phyloP scores from a whole-genome alignment of 139 green algal genomes.

The Volvox reticuliferus region DNA sequence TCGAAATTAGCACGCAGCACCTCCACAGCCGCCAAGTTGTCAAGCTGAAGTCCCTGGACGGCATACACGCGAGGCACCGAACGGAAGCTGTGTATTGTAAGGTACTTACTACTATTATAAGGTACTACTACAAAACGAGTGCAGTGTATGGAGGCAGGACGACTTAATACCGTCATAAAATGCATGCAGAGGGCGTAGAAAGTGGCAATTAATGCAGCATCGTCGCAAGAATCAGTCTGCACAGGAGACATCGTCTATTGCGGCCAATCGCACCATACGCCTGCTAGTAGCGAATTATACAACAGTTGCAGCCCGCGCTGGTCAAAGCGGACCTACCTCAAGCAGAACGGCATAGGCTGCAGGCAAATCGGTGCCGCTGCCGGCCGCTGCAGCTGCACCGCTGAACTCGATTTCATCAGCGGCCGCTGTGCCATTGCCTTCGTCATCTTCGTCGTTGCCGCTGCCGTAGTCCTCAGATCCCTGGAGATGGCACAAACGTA shows the following conservation, averaged over 20 bases:
- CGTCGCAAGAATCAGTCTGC: no score
- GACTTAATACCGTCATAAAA: no score
- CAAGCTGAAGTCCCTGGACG: slow-evolving; percentile 39
- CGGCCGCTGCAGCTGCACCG: slow-evolving; percentile 6
- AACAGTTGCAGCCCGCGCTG: no score
- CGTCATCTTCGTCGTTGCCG: not conserved
- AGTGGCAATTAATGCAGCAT: no score
- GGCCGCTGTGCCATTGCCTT: not conserved
- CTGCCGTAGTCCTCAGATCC: not conserved
- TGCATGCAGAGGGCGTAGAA: no score
- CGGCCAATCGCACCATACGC: no score
- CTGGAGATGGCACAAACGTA: not conserved
- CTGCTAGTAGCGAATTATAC: no score
- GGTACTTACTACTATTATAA: no score
- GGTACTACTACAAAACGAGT: no score
- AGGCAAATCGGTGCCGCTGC: not conserved
- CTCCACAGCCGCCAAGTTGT: slow-evolving; percentile 50
- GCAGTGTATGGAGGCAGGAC: no score
- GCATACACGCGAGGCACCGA: not conserved
- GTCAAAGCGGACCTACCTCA: not conserved
- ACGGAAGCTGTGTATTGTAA: no score
- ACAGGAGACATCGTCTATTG: no score
- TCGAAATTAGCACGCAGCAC: slow-evolving; percentile 38
- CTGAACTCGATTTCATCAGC: slow-evolving; percentile 27
- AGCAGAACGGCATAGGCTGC: slow-evolving; percentile 43